These are phyloP conservation scores for Haplographium delicatum DNA, from an alignment of 495 filamentous ascomycete species.

Conservation along the genomic window DNA sequence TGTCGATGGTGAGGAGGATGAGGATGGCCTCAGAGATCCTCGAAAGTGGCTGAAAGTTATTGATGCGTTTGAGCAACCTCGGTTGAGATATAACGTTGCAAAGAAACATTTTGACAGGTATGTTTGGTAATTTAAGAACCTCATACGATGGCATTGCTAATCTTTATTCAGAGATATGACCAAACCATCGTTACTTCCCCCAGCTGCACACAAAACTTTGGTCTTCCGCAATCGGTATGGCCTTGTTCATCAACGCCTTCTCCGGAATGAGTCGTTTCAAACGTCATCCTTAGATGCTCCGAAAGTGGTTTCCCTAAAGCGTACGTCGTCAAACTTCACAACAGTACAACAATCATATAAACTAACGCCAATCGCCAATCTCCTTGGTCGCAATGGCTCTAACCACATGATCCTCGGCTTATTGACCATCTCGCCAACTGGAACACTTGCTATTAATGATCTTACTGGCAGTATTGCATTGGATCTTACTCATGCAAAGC, in stretches of 20 bases:
- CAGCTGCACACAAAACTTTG: slow-evolving; percentile 72
- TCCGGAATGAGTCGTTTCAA: slow-evolving; percentile 92
- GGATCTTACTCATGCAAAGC: slow-evolving; percentile 72
- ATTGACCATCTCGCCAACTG: slow-evolving; percentile 75
- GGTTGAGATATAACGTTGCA: slow-evolving; percentile 72
- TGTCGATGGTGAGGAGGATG: slow-evolving; percentile 57
- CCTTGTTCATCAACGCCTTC: slow-evolving; percentile 80
- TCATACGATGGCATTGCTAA: slow-evolving; percentile 7
- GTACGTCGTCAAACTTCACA: slow-evolving; percentile 48
- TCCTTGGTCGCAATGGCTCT: slow-evolving; percentile 81
- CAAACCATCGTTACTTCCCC: slow-evolving; percentile 72
- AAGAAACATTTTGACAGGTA: slow-evolving; percentile 90
- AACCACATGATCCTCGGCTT: slow-evolving; percentile 85
- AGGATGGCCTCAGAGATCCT: slow-evolving; percentile 52
- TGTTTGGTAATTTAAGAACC: slow-evolving; percentile 8
- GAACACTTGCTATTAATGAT: slow-evolving; percentile 75
- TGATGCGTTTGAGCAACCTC: slow-evolving; percentile 79
- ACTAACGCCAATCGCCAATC: slow-evolving; percentile 87
- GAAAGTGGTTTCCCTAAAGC: slow-evolving; percentile 40
- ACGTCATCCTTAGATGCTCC: slow-evolving; percentile 57
- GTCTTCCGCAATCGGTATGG: slow-evolving; percentile 87
- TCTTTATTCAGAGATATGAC: slow-evolving; percentile 40
- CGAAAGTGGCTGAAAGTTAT: slow-evolving; percentile 75
- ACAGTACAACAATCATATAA: slow-evolving; percentile 64
- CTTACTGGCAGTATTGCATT: slow-evolving; percentile 80